Evolutionary conservation across 805 yeast species (phyloP).

Genomic region (Nakazawaea sp.): DNA sequence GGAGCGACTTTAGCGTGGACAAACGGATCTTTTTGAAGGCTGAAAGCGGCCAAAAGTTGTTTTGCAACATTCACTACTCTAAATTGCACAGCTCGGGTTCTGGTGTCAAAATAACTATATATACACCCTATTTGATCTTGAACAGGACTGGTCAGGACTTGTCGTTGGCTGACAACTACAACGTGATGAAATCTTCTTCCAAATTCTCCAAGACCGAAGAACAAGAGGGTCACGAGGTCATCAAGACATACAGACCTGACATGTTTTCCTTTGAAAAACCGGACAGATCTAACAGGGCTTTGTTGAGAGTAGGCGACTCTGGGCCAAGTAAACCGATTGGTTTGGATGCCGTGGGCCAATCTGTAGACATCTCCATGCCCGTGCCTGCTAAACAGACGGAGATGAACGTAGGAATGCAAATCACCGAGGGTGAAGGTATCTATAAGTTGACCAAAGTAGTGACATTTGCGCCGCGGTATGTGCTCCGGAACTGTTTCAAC

Average conservation of each 20-base stretch:
- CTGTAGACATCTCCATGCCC: slow-evolving; percentile 44
- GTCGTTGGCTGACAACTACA: slow-evolving; percentile 48
- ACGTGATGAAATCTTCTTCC: slow-evolving; percentile 42
- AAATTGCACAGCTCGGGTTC: slow-evolving; percentile 42
- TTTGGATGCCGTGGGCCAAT: slow-evolving; percentile 87
- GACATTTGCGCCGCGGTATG: slow-evolving; percentile 75
- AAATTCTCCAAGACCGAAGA: slow-evolving; percentile 8
- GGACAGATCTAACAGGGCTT: slow-evolving; percentile 60
- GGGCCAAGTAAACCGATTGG: slow-evolving; percentile 68
- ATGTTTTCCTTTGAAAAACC: slow-evolving; percentile 79
- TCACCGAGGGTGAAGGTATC: slow-evolving; percentile 80
- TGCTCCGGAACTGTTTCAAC: slow-evolving; percentile 56
- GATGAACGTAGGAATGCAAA: slow-evolving; percentile 66
- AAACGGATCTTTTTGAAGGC: slow-evolving; percentile 41
- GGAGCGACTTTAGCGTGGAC: slow-evolving; percentile 53
- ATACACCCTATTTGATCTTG: slow-evolving; percentile 76
- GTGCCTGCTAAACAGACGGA: slow-evolving; percentile 48
- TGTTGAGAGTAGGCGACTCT: slow-evolving; percentile 60
- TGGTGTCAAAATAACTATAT: slow-evolving; percentile 63
- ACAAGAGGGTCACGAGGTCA: slow-evolving; percentile 18
- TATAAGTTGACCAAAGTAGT: slow-evolving; percentile 73
- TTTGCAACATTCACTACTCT: slow-evolving; percentile 59
- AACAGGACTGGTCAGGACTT: slow-evolving; percentile 73
- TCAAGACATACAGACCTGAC: slow-evolving; percentile 43
- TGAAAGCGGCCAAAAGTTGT: slow-evolving; percentile 61